Base-by-base conservation (phyloP, 2,329 filamentous ascomycete species). In the Bipolaris cookei region DNA sequence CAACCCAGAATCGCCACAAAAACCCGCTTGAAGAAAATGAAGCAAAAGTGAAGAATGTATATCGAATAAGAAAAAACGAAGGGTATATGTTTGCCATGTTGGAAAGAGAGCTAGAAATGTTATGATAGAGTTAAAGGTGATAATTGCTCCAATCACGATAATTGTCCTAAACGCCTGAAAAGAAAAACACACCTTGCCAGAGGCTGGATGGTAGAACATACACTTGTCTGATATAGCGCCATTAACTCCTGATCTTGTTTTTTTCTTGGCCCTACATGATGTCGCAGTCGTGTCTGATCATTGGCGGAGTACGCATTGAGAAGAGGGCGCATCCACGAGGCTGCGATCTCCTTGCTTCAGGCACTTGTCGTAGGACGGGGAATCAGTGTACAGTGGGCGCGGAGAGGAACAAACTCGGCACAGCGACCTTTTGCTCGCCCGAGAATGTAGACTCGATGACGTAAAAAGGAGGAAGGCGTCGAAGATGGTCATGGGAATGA, bases 391-490 rank as follows among this genome's bases (percentile, higher is more conserved):
- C 2, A 41, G 38, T 7, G 21, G n/a, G 1, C 6, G 4, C 6
- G 16, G 16, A 35, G 3, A 34, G 21, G 18, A 34, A 20, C 14
- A 11, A n/a, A 41, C 54, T 58, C 35, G 78, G 74, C 52, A 47
- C 59, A 47, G 54, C 54, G 30, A 61, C 59, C 57, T 63, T 42
- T 59, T 14, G 30, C 38, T 35, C 21, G 6, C 70, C 73, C 8
- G 32, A 32, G 34, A 30, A 6, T 30, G 28, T 34, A 41, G 16
- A 18, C 23, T 46, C 39, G 34, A 54, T 41, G 32, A 48, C 23
- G 47, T 44, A 38, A 51, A 52, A 52, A 46, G 44, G 59, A 20
- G 18, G 28, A 16, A 6, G 18, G 43, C 41, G 39, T 41, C 43
- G 45, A 20, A 35, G 39, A 37, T 47, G 37, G 46, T 41, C 37